Evolutionary conservation across 257 asterid genomes (phyloP).

Genomic region (Phtheirospermum japonicum): DNA sequence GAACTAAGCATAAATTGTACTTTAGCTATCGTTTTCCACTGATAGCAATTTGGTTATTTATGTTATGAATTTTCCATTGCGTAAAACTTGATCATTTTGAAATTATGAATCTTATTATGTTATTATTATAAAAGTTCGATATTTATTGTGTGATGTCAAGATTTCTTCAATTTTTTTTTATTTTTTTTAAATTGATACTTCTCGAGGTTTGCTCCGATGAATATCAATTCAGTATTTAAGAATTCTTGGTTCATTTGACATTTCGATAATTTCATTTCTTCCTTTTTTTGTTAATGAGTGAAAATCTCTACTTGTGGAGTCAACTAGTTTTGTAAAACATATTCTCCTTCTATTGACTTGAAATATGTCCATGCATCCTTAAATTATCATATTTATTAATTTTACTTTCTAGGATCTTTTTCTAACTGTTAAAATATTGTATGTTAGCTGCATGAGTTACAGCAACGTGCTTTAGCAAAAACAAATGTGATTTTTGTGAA

Average conservation of each 20-base stretch:
- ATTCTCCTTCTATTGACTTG: neutral
- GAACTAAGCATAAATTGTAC: no score
- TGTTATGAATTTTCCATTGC: no score
- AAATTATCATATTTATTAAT: neutral
- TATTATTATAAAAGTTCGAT: no score
- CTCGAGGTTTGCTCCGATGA: slow-evolving; percentile 6
- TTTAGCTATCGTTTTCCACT: no score
- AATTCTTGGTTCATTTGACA: no score
- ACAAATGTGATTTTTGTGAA: slow-evolving; percentile 53
- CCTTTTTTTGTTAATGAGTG: no score
- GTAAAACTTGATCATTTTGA: no score
- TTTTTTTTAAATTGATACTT: neutral
- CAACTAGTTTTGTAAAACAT: neutral
- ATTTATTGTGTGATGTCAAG: no score
- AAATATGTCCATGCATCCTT: neutral
- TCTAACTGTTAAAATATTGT: slow-evolving; percentile 27
- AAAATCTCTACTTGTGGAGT: neutral
- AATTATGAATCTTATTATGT: no score
- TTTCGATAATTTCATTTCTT: no score
- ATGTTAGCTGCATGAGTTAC: slow-evolving; percentile 70
- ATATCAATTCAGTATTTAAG: neutral
- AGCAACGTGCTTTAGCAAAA: slow-evolving; percentile 69
- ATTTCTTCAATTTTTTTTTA: no score
- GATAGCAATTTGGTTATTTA: no score
- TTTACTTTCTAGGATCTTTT: neutral